Conservation (phyloP, 2,329 filamentous ascomycete species). For the Alternaria sp. region DNA sequence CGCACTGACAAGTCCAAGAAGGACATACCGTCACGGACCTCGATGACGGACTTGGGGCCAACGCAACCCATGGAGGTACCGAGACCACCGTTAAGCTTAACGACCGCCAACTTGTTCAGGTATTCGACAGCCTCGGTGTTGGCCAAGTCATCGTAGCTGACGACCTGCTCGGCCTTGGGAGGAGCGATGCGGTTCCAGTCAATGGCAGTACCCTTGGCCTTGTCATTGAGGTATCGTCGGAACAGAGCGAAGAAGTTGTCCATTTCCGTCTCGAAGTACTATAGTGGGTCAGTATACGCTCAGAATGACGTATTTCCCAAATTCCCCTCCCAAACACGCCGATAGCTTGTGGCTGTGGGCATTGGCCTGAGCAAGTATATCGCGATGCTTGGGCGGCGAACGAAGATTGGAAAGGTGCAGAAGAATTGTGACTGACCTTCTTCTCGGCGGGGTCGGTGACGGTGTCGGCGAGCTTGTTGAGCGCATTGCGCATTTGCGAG, state of each 20-base stretch:
- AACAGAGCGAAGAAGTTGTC: slow-evolving; percentile 99
- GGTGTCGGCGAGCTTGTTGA: slow-evolving; percentile 90
- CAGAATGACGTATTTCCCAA: slow-evolving; percentile 20
- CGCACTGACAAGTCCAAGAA: slow-evolving; percentile 98
- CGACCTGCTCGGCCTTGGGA: slow-evolving; percentile 90
- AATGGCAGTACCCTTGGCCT: slow-evolving; percentile 95
- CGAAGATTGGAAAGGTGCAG: neutral
- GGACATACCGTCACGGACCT: slow-evolving; percentile 99
- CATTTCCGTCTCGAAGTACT: slow-evolving; percentile 99
- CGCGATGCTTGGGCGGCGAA: neutral
- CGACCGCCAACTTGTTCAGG: slow-evolving; percentile 95
- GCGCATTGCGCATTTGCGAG: slow-evolving; percentile 97
- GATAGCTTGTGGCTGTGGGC: slow-evolving; percentile 5
- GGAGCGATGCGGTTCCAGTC: slow-evolving; percentile 98
- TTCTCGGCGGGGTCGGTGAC: slow-evolving; percentile 79
- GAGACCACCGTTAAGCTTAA: slow-evolving; percentile 99
- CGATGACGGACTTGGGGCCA: slow-evolving; percentile 98
- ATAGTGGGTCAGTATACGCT: slow-evolving; percentile 30
- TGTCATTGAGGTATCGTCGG: slow-evolving; percentile 97
- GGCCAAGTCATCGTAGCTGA: slow-evolving; percentile 89
- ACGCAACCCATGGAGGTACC: slow-evolving; percentile 99
- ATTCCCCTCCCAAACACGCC: neutral
- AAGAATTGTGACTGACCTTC: slow-evolving; percentile 71
- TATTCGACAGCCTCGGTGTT: slow-evolving; percentile 92
- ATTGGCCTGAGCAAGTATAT: slow-evolving; percentile 6